Evolutionary conservation across 108 stramenopile species (phyloP).

Genomic region (Skeletonema marinoi): DNA sequence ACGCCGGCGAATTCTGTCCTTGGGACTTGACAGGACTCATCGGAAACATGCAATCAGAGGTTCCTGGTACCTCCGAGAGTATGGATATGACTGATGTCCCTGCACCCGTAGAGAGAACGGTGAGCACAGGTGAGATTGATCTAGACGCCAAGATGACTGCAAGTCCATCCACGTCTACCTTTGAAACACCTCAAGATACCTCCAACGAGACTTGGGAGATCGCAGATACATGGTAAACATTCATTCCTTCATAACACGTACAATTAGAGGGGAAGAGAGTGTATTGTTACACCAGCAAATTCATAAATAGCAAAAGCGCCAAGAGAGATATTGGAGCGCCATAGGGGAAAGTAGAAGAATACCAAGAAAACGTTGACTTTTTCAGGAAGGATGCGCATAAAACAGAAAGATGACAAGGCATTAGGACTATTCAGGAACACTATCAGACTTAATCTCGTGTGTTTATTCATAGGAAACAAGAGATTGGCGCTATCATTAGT

Average conservation of each 20-base stretch:
- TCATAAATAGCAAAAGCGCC: neutral
- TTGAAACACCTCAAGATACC: constrained; percentile 1
- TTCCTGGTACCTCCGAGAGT: neutral
- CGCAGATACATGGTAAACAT: neutral
- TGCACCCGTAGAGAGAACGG: neutral
- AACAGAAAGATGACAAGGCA: neutral
- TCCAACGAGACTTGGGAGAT: neutral
- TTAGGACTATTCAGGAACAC: neutral
- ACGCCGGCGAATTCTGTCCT: constrained; percentile 48
- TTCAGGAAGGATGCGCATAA: neutral
- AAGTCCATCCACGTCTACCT: neutral
- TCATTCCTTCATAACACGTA: neutral
- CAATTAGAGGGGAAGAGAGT: neutral
- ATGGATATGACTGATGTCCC: neutral
- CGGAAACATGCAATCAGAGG: neutral
- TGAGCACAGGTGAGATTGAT: neutral
- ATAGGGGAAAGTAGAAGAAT: neutral
- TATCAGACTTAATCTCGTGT: neutral
- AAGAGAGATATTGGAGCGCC: neutral
- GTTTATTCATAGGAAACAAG: neutral
- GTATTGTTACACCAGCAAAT: neutral
- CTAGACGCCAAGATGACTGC: neutral
- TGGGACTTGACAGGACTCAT: constrained; percentile 32
- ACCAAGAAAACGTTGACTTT: neutral
- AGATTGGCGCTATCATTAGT: neutral